Conservation (phyloP, 2,329 filamentous ascomycete genomes). For the Cucurbitaria berberidis region DNA sequence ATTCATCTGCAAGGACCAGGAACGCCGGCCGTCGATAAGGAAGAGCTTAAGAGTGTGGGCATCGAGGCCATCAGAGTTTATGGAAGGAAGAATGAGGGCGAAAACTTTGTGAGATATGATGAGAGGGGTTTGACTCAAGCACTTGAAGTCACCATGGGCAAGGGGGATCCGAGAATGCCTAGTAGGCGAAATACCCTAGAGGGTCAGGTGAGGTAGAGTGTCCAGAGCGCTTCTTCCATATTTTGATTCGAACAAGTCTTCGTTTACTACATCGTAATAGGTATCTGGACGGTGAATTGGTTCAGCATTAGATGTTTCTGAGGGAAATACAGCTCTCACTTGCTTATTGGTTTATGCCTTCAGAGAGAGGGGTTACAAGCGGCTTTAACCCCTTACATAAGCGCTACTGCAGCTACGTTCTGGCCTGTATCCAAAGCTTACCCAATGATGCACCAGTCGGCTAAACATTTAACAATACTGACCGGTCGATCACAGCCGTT, state of each 20-base stretch:
- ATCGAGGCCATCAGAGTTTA: slow-evolving; percentile 81
- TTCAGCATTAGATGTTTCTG: background rate
- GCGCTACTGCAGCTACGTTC: too few relatives aligned
- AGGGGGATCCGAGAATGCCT: slow-evolving; percentile 60
- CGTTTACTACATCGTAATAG: background rate
- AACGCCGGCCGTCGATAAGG: slow-evolving; percentile 73
- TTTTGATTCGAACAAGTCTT: background rate
- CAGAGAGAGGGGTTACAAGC: too few relatives aligned
- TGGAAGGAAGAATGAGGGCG: slow-evolving; percentile 66
- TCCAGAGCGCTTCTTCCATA: background rate
- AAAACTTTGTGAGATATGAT: slow-evolving; percentile 72
- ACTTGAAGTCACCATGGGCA: slow-evolving; percentile 77
- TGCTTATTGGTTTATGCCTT: too few relatives aligned
- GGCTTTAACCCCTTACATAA: too few relatives aligned
- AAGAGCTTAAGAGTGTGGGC: slow-evolving; percentile 67
- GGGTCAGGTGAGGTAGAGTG: slow-evolving; percentile 4
- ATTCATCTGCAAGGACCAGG: slow-evolving; percentile 76
- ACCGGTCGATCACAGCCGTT: too few relatives aligned
- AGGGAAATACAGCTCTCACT: too few relatives aligned
- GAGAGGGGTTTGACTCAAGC: slow-evolving; percentile 74
- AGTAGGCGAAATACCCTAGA: slow-evolving; percentile 65
- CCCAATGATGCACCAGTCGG: too few relatives aligned
- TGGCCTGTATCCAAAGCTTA: too few relatives aligned
- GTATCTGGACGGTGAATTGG: background rate
- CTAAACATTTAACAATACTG: too few relatives aligned